phyloP scores from a whole-genome alignment of 768 basidiomycete genomes.

The Grammothele lineata region DNA sequence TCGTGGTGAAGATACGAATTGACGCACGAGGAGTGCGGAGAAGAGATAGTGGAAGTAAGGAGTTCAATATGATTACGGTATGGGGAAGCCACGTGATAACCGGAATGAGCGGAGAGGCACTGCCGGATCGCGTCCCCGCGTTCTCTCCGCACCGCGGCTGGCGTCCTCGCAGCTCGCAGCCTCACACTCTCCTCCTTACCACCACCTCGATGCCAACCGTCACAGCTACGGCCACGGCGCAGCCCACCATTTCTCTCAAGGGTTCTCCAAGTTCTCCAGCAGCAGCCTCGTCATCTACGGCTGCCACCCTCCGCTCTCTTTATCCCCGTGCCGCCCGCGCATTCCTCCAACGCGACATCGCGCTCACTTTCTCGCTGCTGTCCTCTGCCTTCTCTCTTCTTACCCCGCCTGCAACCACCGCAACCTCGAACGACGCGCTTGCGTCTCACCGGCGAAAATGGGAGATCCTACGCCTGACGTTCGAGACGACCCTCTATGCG shows the following conservation, averaged over 20 bases:
- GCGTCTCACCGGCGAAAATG: conserved; percentile 62
- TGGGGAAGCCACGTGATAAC: too few species aligned
- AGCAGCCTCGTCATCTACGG: conserved; percentile 24
- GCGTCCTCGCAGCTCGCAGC: too few species aligned
- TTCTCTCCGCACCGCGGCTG: too few species aligned
- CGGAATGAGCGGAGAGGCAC: too few species aligned
- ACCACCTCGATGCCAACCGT: conserved; percentile 14
- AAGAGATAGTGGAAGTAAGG: too few species aligned
- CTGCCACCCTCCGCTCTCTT: conserved; percentile 59
- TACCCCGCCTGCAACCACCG: conserved; percentile 13
- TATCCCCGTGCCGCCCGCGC: conserved; percentile 77
- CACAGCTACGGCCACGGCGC: conserved; percentile 4
- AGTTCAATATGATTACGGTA: too few species aligned
- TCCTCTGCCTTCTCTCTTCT: conserved; percentile 66
- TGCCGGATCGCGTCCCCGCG: too few species aligned
- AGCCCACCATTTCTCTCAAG: conserved; percentile 13
- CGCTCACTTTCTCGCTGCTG: conserved; percentile 61
- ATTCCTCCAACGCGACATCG: conserved; percentile 70
- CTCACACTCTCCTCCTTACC: too few species aligned
- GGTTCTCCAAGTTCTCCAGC: neutral
- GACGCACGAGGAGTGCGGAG: too few species aligned
- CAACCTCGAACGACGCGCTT: conserved; percentile 37
- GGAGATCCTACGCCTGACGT: conserved; percentile 83
- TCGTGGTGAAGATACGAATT: too few species aligned
- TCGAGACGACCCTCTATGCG: conserved; percentile 70